Base-by-base conservation (phyloP, 2,329 filamentous ascomycete species). In the Zopfia rhizophila region DNA sequence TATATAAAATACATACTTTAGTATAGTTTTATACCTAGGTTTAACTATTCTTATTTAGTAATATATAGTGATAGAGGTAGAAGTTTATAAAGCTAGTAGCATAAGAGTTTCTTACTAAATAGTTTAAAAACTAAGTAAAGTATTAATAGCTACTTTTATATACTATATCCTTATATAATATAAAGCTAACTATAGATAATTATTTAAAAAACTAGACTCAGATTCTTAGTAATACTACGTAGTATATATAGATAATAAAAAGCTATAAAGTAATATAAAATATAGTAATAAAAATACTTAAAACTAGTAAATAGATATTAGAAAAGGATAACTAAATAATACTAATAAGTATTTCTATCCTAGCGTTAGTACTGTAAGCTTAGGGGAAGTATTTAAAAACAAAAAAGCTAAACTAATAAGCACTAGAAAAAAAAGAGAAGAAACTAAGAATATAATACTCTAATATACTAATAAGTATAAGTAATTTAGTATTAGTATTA, bases 81-180 rank as follows among this genome's bases (percentile, higher is more conserved):
- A 28, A 7, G 7, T 58, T 56, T 25, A 18, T 60, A 10, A 8
- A n/a, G 17, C 16, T 47, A n/a, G 45, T 59, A 38, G 41, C 42
- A 24, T 21, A 30, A 31, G 47, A 50, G 28, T 43, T 60, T 6
- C 55, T 53, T 8, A 38, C 3, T 18, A 40, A 32, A 5, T 16
- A 43, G 5, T 53, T 25, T 30, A 44, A 49, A 31, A 53, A 57
- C 19, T 55, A 47, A 51, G 28, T 14, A 29, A 42, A 51, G 35
- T 60, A 45, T 29, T 29, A 48, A 23, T 24, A 45, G 41, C 51
- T 60, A n/a, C 33, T 55, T 41, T 48, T 48, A 17, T 54, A 58
- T 28, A 38, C 42, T 13, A 46, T 56, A 31, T 16, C 24, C 16
- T 37, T 56, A 4, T 52, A 25, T 19, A 12, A 51, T 13, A 45